Base-by-base conservation (phyloP, 2,329 filamentous ascomycete species). In the Aciculosporium take region DNA sequence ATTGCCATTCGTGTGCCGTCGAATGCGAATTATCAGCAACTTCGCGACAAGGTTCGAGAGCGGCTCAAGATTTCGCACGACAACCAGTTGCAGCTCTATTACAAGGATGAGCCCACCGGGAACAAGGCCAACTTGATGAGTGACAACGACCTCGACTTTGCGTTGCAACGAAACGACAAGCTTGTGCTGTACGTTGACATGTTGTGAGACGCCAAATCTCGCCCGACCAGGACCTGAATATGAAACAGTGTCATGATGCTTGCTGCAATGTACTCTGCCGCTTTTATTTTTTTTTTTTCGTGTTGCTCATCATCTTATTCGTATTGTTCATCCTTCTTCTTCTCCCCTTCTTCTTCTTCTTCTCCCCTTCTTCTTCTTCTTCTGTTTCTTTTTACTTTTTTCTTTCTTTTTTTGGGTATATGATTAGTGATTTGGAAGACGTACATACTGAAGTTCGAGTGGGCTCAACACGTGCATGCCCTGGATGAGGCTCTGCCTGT, bases 1-100 rank as follows among this genome's bases (percentile, higher is more conserved):
- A 89, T 95, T 50, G 84, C 91, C 34, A 87, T 98, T 53, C 80
- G 88, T 27, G 85, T 96, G 42, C 82, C 89, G 0, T 73, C 74
- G 1, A 83, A 93, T 41, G 86, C 93, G 52, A 73, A 73, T 41
- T 91, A 81, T 59, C 68, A 74, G 40, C 81, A 86, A 46, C 71
- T 98, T 7, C 81, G 81, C 51, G 81, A 87, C 49, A 94, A 91
- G 62, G 78, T 96, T 45, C 74, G 77, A 38, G 86, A 95, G 51
- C 75, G 91, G 34, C 72, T 94, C 49, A 87, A 87, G 64, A 72
- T 94, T 39, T 68, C 68, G 0, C 64, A 67, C 10, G 68, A 74
- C 8, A 79, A 84, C n/a, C 74, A 81, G 18, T 72, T 95, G 23
- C 71, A 82, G 46, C 72, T 95, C 20, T 84, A 79, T 51, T 95